These are phyloP conservation scores for Eruca vesicaria DNA, from an alignment of 441 rosid genomes.

Conservation along the genomic window DNA sequence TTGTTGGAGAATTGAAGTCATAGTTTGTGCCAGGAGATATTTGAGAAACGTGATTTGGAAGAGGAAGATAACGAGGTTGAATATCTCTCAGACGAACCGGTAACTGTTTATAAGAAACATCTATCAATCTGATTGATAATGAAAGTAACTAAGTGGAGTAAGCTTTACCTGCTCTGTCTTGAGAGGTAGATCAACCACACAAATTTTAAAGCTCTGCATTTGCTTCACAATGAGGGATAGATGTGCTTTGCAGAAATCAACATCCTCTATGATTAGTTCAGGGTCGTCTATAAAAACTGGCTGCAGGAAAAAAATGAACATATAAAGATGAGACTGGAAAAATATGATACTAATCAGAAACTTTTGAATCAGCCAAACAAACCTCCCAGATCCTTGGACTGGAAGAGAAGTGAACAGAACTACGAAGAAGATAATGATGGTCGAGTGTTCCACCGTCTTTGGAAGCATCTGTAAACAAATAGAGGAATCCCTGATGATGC, in stretches of 20 bases:
- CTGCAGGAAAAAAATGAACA: too few relatives aligned
- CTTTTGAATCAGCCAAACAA: too few relatives aligned
- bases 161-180: slow-evolving; percentile 51
- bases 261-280: slow-evolving; percentile 18
- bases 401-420: slow-evolving; percentile 49
- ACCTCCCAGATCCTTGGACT: slow-evolving; percentile 84
- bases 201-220: slow-evolving; percentile 51
- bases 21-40: slow-evolving; percentile 87
- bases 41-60: slow-evolving; percentile 73
- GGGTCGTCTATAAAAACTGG: too few relatives aligned
- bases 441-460: slow-evolving; percentile 55
- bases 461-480: slow-evolving; percentile 82
- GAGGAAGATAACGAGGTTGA: slow-evolving; percentile 74
- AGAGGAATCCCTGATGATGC: slow-evolving; percentile 87
- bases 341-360: too few relatives aligned
- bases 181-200: slow-evolving; percentile 78
- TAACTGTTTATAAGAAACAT: slow-evolving; percentile 48
- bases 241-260: slow-evolving; percentile 63
- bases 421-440: slow-evolving; percentile 75
- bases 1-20: slow-evolving; percentile 68
- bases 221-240: slow-evolving; percentile 61
- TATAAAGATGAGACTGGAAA: too few relatives aligned
- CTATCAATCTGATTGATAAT: not conserved
- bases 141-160: slow-evolving; percentile 8
- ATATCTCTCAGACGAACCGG: slow-evolving; percentile 59